Base-by-base conservation (phyloP, 495 filamentous ascomycete genomes). In the Elaphomyces granulatus region DNA sequence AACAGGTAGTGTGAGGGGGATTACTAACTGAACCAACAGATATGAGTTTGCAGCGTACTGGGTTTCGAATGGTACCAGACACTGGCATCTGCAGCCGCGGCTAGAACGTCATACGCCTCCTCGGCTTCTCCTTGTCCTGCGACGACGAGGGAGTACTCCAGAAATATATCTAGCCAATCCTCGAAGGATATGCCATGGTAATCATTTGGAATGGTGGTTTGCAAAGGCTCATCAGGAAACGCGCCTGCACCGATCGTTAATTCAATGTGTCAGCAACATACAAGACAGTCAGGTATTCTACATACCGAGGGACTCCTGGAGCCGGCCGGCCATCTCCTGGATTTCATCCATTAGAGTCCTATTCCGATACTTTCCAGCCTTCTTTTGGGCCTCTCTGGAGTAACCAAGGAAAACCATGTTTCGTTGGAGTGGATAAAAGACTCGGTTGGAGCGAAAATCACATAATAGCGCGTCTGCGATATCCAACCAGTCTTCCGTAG, bases 111-210 rank as follows among this genome's bases (percentile, higher is more conserved):
- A 49, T 94, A 96, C 23, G 84, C 75, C 37, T 81, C 78, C 17
- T 74, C 66, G 7, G 59, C 47, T 20, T 78, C 63, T 14, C 61
- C 64, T 31, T 60, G 57, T 32, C 74, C 71, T 15, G 87, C 80
- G 2, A 84, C 70, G 12, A 72, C 60, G 26, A 94, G 66, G 8
- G 84, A 80, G 52, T 90, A 92, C 48, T 87, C 75, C 33, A 87
- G 71, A 53, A 96, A 92, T n/a, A 93, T 71, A 41, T 92, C 80
- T 3, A 94, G 71, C 90, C 90, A 98, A 19, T 73, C 66, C 36
- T 75, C 66, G 49, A 94, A 93, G 0, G 72, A 49, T 32, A 96
- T 82, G 4, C 79, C 82, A 41, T 82, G 75, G 53, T 90, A 93
- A 10, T 75, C 70, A 32, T 64, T 64, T 23, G 74, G 80, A 34